Evolutionary conservation across 768 basidiomycete species (phyloP).

Genomic region (Albatrellus ellisii): DNA sequence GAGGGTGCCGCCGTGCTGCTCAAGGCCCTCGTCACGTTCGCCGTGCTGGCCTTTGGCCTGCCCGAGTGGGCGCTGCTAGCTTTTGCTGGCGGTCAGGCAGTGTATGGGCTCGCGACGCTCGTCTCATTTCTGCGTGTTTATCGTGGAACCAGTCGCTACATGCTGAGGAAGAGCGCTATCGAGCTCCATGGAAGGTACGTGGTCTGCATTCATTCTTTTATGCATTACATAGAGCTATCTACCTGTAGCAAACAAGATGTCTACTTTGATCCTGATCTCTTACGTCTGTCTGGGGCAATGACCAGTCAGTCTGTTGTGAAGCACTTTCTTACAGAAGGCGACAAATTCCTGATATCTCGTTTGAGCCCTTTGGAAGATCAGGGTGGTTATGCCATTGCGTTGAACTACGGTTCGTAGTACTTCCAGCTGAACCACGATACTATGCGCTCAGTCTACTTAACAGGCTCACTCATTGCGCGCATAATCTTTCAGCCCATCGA

Average conservation of each 20-base stretch:
- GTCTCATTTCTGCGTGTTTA: slow-evolving; percentile 33
- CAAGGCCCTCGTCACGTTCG: slow-evolving; percentile 65
- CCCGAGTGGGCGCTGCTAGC: slow-evolving; percentile 55
- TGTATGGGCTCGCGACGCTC: slow-evolving; percentile 51
- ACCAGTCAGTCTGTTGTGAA: slow-evolving; percentile 84
- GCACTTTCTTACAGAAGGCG: slow-evolving; percentile 91
- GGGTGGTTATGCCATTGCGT: slow-evolving; percentile 90
- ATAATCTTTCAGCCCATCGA: slow-evolving; percentile 94
- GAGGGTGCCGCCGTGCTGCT: slow-evolving; percentile 73
- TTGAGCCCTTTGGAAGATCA: slow-evolving; percentile 80
- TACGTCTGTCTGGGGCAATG: slow-evolving; percentile 68
- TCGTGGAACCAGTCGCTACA: slow-evolving; percentile 11
- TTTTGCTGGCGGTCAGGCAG: slow-evolving; percentile 77
- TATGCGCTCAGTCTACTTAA: background rate
- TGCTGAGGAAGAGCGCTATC: slow-evolving; percentile 12
- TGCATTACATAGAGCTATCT: background rate
- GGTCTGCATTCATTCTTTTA: background rate
- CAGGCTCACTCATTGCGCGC: slow-evolving; percentile 86
- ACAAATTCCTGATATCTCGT: slow-evolving; percentile 78
- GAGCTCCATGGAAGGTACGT: slow-evolving; percentile 21
- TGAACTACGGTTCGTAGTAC: slow-evolving; percentile 70
- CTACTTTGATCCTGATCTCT: slow-evolving; percentile 33
- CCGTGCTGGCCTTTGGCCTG: slow-evolving; percentile 32
- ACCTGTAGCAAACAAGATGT: slow-evolving; percentile 13
- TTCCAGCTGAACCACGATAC: background rate